Conservation (phyloP, 495 filamentous ascomycete species). For the Neurospora sublineolata region DNA sequence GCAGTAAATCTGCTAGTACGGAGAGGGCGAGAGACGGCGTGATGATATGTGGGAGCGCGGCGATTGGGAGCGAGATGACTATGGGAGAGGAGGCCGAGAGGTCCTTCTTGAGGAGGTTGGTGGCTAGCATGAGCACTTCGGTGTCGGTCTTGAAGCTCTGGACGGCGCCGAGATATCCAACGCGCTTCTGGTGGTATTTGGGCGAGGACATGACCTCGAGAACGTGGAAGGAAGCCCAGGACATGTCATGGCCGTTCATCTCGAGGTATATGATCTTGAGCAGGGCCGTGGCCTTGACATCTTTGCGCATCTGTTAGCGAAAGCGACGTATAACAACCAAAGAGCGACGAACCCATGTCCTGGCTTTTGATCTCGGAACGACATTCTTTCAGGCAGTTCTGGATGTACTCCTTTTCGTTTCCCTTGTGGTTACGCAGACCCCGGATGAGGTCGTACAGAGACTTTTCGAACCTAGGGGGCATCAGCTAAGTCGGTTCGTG, state of each 20-base stretch:
- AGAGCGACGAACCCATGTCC: constrained; percentile 63
- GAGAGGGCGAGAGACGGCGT: constrained; percentile 85
- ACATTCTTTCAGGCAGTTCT: constrained; percentile 86
- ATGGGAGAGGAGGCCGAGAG: constrained; percentile 60
- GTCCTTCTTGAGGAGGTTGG: constrained; percentile 97
- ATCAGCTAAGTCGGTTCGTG: constrained; percentile 13
- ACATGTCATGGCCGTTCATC: constrained; percentile 99
- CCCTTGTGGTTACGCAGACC: constrained; percentile 90
- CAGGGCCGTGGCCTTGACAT: constrained; percentile 90
- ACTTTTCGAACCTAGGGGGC: constrained; percentile 84
- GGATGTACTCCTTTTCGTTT: constrained; percentile 84
- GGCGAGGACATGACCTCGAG: constrained; percentile 95
- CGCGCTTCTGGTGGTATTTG: constrained; percentile 88
- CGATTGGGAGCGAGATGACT: constrained; percentile 73
- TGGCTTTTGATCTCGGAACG: constrained; percentile 76
- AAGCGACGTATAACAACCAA: neutral
- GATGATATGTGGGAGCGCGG: constrained; percentile 81
- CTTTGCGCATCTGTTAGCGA: constrained; percentile 33
- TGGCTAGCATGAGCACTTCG: constrained; percentile 94
- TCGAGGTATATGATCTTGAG: constrained; percentile 94
- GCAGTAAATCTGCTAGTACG: constrained; percentile 71
- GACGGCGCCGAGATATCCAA: constrained; percentile 90
- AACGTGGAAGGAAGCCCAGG: constrained; percentile 96
- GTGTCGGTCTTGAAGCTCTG: constrained; percentile 94
- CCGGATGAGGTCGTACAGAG: constrained; percentile 94